A percentile compares a stretch with the other conserved stretches of the same genome.
Conservation (phyloP, 495 filamentous ascomycete genomes). For the Podospora anserina region DNA sequence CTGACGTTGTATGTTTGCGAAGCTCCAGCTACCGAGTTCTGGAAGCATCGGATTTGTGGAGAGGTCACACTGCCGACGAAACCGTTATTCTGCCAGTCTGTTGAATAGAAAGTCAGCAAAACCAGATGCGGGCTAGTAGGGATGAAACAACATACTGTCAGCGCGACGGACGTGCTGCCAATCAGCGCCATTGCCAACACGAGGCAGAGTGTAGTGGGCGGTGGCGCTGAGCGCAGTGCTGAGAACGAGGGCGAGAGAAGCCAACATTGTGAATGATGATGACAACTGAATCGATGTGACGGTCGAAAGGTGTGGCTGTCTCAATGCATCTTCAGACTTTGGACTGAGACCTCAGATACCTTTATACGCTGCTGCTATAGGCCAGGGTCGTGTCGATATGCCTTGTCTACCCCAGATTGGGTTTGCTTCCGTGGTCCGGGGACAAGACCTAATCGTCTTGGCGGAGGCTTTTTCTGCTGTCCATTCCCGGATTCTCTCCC, state of each 20-base stretch:
- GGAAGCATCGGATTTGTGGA: conserved; percentile 50
- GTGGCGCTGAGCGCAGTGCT: conserved; percentile 24
- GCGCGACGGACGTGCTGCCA: conserved; percentile 41
- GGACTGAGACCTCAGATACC: background rate
- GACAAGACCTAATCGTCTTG: conserved; percentile 12
- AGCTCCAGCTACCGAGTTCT: conserved; percentile 31
- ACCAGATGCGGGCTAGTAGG: background rate
- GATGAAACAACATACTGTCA: conserved; percentile 19
- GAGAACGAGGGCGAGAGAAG: conserved; percentile 19
- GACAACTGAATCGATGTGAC: background rate
- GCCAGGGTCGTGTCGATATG: conserved; percentile 9
- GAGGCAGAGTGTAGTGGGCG: conserved; percentile 34
- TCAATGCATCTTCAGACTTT: background rate
- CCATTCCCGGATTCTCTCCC: conserved; percentile 18
- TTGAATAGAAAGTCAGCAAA: background rate
- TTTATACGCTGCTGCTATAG: conserved; percentile 6
- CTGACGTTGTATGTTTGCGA: conserved; percentile 35
- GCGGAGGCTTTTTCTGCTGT: conserved; percentile 4
- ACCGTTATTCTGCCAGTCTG: conserved; percentile 40
- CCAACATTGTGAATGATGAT: conserved; percentile 22
- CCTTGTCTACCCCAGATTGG: conserved; percentile 17
- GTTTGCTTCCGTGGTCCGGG: conserved; percentile 15
- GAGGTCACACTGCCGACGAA: conserved; percentile 44
- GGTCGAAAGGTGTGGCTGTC: background rate
- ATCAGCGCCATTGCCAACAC: conserved; percentile 25